phyloP scores from a whole-genome alignment of 129 eudicot genomes.

The Cynara cardunculus region DNA sequence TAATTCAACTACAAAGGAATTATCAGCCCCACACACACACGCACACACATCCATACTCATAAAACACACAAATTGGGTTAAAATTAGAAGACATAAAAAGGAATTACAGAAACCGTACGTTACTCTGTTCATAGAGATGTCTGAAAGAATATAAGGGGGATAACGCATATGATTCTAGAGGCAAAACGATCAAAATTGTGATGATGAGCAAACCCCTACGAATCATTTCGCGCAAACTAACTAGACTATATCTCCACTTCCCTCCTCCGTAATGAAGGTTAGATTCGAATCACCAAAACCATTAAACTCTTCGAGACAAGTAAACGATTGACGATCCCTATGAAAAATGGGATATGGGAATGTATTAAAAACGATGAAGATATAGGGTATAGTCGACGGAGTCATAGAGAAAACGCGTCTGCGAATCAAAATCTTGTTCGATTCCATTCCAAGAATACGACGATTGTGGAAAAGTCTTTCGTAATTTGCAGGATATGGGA shows the following conservation, averaged over 20 bases:
- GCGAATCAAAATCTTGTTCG: conserved; percentile 20
- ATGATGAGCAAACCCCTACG: neutral
- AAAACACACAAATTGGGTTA: neutral
- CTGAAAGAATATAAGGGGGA: conserved; percentile 19
- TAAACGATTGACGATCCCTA: neutral
- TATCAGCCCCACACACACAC: no score
- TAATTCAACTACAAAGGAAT: neutral
- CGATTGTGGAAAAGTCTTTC: conserved; percentile 13
- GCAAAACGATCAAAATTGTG: conserved; percentile 15
- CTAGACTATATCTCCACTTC: neutral
- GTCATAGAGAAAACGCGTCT: conserved; percentile 32
- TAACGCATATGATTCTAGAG: conserved; percentile 13
- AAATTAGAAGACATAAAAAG: neutral
- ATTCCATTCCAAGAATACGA: conserved; percentile 19
- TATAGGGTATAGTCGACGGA: conserved; percentile 22
- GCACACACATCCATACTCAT: neutral
- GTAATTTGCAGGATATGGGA: conserved; percentile 11
- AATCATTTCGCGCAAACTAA: conserved; percentile 12
- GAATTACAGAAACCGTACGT: neutral
- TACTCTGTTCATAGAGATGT: conserved; percentile 12
- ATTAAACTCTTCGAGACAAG: neutral
- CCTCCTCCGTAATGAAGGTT: neutral
- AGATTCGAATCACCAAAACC: neutral
- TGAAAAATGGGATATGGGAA: conserved; percentile 2
- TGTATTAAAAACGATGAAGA: neutral